Conservation (phyloP, 2,329 filamentous ascomycete species). For the Emmonsia crescens region DNA sequence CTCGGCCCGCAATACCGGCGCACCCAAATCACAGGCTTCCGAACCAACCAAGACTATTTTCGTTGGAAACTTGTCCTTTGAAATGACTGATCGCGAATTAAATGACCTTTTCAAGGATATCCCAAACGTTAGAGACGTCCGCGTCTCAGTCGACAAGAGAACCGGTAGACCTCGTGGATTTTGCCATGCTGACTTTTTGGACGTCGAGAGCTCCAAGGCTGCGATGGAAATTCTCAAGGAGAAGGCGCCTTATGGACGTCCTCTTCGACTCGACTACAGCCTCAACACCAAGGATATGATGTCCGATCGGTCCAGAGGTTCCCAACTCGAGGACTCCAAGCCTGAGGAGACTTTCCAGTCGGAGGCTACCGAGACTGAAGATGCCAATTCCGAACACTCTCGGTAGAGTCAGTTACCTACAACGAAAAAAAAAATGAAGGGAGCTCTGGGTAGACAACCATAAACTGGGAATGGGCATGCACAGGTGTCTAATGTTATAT, state of each 20-base stretch:
- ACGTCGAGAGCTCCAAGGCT: conserved; percentile 52
- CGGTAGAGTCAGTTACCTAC: neutral
- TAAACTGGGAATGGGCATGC: neutral
- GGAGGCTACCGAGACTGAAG: neutral
- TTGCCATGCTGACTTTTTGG: conserved; percentile 69
- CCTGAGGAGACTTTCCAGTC: neutral
- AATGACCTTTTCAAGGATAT: conserved; percentile 65
- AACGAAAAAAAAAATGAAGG: neutral
- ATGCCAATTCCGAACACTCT: neutral
- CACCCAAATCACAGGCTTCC: conserved; percentile 18
- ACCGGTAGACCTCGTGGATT: conserved; percentile 76
- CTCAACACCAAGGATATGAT: conserved; percentile 11
- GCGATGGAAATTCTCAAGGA: conserved; percentile 47
- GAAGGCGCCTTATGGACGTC: conserved; percentile 54
- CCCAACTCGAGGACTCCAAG: neutral
- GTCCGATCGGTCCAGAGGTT: neutral
- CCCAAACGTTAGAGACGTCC: conserved; percentile 60
- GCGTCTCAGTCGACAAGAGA: conserved; percentile 70
- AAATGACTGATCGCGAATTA: conserved; percentile 73
- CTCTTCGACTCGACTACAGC: conserved; percentile 55
- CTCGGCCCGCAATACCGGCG: conserved; percentile 28
- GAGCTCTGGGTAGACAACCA: neutral
- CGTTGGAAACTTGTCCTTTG: conserved; percentile 77
- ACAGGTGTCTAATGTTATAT: conserved; percentile 2
- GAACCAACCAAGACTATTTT: conserved; percentile 58